Conservation (phyloP, 2,329 filamentous ascomycete species). For the Pseudocercospora vitis region DNA sequence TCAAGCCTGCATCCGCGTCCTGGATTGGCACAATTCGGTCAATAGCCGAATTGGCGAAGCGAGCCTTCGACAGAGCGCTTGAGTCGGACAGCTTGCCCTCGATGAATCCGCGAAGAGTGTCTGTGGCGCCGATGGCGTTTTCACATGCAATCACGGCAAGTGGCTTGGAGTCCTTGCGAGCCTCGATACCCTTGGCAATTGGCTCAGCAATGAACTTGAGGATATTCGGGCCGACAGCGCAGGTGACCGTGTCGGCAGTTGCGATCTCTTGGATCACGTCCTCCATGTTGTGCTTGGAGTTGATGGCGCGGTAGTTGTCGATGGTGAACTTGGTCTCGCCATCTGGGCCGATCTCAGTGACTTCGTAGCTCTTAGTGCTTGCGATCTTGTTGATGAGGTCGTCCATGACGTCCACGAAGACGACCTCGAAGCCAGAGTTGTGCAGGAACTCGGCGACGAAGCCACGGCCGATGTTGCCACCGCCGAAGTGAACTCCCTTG, state of each 20-base stretch:
- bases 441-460: constrained; percentile 91
- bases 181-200: constrained; percentile 90
- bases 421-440: constrained; percentile 90
- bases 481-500: constrained; percentile 56
- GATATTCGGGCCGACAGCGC: constrained; percentile 93
- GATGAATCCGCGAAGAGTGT: constrained; percentile 76
- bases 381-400: constrained; percentile 78
- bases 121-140: constrained; percentile 93
- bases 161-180: constrained; percentile 65
- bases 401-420: constrained; percentile 94
- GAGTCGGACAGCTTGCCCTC: constrained; percentile 68
- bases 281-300: constrained; percentile 81
- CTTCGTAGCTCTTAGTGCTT: constrained; percentile 72
- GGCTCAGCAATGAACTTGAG: constrained; percentile 94
- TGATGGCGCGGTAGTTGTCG: constrained; percentile 94
- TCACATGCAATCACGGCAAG: constrained; percentile 95
- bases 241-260: constrained; percentile 87
- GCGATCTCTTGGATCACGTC: constrained; percentile 83
- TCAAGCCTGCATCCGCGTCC: constrained; percentile 72
- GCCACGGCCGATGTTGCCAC: constrained; percentile 58
- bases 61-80: constrained; percentile 70
- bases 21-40: constrained; percentile 97
- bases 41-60: constrained; percentile 96
- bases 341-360: constrained; percentile 87
- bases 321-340: constrained; percentile 80